Base-by-base conservation (phyloP, 805 yeast species). In the Hermanozyma aechmeae region DNA sequence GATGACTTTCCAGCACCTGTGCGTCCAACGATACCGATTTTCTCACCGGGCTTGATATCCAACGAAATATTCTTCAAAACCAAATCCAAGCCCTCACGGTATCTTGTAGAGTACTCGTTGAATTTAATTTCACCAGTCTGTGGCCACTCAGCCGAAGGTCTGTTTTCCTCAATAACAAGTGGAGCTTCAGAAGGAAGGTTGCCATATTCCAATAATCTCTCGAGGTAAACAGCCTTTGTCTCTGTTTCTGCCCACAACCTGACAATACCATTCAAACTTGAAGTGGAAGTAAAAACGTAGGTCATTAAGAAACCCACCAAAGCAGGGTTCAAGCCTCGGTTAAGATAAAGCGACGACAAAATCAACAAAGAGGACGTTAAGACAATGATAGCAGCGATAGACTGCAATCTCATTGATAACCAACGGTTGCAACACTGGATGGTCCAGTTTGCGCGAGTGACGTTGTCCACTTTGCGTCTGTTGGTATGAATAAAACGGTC, bases 301-400 rank as follows among this genome's bases (percentile, higher is more conserved):
- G 54, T 49, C 61, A 60, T 53, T 15, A 57, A 40, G 39, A 60
- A 58, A 23, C 66, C 66, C 15, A 56, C 50, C 38, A 55, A 38
- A 23, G 57, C 58, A 7, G 63, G 56, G 29, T 45, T 46, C 12
- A 58, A 39, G 7, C 47, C 47, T 16, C 28, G 38, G 3, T 27
- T 30, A 5, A 49, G 45, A 16, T 42, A 43, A 22, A 54, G 42
- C 7, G 58, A 39, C n/a, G 33, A 31, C 25, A 56, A 41, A 16
- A 53, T 42, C 27, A 57, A 35, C 15, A 54, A 29, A 1, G 62
- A 42, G 4, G 56, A 40, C 11, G 45, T 29, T 34, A 47, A 54
- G n/a, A 58, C 49, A 14, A 57, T 46, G 24, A 51, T 19, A 1
- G 62, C 50, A 10, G 63, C 56, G 23, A 58, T 51, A 5, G 51